Evolutionary conservation across 1,284 basidiomycete genomes (phyloP), one percentile per base, ranked within the genome.

Genomic region (Neonothopanus nambi): DNA sequence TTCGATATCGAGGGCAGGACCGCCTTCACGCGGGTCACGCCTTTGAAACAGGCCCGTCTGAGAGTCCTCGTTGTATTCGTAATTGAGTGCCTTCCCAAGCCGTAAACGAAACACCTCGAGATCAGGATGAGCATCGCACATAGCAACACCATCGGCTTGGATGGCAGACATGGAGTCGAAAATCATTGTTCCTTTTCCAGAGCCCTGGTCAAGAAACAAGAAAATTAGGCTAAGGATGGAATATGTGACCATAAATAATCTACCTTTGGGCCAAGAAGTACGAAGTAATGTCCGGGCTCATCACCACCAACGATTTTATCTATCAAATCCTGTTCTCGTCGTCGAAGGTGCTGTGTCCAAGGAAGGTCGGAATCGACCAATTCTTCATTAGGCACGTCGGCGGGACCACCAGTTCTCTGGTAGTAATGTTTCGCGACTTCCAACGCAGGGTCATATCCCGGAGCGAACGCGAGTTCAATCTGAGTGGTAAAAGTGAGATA

Each of bases 1-100:
- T 68, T 93, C 91, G 51, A 94, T 85, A 64, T 94, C 91, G 30
- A 94, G 74, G 9, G 84, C 81, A 8, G 93, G 84, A 0, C 92
- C 91, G 57, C 82, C 91, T 75, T 93, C 90, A 59, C 89, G 73
- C 15, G 92, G 91, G 71, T 95, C 92, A 35, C 87, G 76, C 44
- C 92, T 73, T 59, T 91, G 89, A 69, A 95, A 95, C 28, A 90
- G 65, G 15, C 82, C 81, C 2, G 83, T 85, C 65, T 92, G 88
- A 45, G 85, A 84, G 65, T 91, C 91, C 68, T 94, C 91, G 59
- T 87, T 82, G 71, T 77, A 90, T 65, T 92, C 90, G 61, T 81
- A 90, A 61, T 90, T 88, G 43, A 91, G 66, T 18, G 84, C 85
- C 66, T 93, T 92, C 40, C 91, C 92, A 15, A 95, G 76, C 40